phyloP scores from a whole-genome alignment of 2,329 filamentous ascomycete species.

The Colletotrichum sp. region DNA sequence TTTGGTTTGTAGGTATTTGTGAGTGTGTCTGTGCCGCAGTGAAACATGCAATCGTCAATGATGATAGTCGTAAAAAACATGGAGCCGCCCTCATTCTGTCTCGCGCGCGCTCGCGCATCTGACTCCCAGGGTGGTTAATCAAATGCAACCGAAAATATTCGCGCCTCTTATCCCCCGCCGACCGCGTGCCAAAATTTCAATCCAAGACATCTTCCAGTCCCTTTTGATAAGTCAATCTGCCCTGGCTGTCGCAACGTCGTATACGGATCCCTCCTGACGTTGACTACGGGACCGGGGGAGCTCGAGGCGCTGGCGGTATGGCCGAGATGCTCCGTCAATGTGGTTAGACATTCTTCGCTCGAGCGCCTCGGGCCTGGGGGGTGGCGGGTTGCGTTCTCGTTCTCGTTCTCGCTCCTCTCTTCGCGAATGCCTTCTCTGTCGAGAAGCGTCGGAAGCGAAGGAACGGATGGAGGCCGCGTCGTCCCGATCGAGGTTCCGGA shows the following conservation, averaged over 20 bases:
- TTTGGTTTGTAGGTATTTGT: slow-evolving; percentile 5
- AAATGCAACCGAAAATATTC: not conserved
- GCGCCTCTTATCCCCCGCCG: not conserved
- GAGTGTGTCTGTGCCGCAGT: not conserved
- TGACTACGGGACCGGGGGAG: slow-evolving; percentile 15
- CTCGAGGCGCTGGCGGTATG: slow-evolving; percentile 17
- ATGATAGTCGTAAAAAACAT: slow-evolving; percentile 2
- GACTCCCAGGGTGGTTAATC: not conserved
- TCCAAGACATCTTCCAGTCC: not conserved
- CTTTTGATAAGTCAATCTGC: not conserved
- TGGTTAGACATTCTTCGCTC: slow-evolving; percentile 5
- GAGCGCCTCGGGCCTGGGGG: slow-evolving; percentile 3
- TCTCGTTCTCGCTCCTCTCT: not conserved
- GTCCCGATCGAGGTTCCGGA: not conserved
- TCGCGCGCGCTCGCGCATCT: not conserved
- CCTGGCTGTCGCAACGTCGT: slow-evolving; percentile 16
- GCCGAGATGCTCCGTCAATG: slow-evolving; percentile 12
- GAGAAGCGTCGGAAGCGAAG: slow-evolving; percentile 8
- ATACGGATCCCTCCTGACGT: slow-evolving; percentile 14
- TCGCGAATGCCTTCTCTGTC: slow-evolving; percentile 12
- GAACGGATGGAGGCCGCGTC: slow-evolving; percentile 16
- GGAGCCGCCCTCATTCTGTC: not conserved
- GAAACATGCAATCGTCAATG: slow-evolving; percentile 13
- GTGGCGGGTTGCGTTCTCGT: not conserved
- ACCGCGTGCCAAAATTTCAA: not conserved